phyloP scores from a whole-genome alignment of 169 alveolate genomes.

The Plasmodium blacklocki region DNA sequence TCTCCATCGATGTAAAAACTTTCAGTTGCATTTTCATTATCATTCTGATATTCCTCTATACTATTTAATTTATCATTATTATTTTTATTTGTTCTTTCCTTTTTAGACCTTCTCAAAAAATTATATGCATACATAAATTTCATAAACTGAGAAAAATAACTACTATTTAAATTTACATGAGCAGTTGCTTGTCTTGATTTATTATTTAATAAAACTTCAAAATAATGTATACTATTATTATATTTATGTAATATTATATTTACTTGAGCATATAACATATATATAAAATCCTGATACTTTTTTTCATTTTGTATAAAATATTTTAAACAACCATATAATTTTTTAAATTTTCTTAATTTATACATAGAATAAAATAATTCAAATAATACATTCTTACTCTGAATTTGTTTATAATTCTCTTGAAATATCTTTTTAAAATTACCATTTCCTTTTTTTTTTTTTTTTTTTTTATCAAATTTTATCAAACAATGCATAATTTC shows the following conservation, averaged over 20 bases:
- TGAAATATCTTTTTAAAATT: constrained; percentile 42
- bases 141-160: constrained; percentile 36
- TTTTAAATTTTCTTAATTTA: constrained; percentile 43
- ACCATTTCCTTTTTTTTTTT: neutral
- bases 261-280: constrained; percentile 35
- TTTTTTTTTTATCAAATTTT: neutral
- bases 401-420: constrained; percentile 35
- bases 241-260: constrained; percentile 32
- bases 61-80: neutral
- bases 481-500: constrained; percentile 31
- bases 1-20: neutral
- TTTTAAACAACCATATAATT: constrained; percentile 59
- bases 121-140: constrained; percentile 44
- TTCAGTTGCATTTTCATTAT: neutral
- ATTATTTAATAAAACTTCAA: constrained; percentile 27
- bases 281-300: constrained; percentile 12
- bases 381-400: constrained; percentile 42
- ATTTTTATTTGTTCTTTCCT: neutral
- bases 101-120: constrained; percentile 32
- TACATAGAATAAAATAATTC: constrained; percentile 69
- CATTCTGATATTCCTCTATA: neutral
- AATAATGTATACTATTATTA: constrained; percentile 24
- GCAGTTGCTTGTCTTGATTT: constrained; percentile 49
- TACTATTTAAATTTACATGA: constrained; percentile 23
- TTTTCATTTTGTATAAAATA: constrained; percentile 37